Evolutionary conservation across 257 asterid species (phyloP).

Genomic region (Solanum arcanum): DNA sequence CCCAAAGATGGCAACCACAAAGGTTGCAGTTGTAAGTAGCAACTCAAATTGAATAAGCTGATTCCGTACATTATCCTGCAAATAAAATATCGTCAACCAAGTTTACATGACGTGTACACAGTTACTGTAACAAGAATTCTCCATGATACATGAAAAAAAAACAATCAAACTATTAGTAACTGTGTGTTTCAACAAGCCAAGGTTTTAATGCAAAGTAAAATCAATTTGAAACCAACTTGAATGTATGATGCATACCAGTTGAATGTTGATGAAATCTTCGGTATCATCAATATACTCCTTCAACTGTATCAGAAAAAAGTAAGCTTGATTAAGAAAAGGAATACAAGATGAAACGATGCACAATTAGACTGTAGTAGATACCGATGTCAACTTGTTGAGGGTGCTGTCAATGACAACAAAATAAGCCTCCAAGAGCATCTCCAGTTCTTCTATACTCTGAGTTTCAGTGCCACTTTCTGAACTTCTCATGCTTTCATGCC

Average conservation of each 20-base stretch:
- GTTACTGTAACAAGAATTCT: background rate
- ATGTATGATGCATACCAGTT: constrained; percentile 53
- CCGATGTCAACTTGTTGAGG: constrained; percentile 95
- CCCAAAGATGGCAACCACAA: constrained; percentile 88
- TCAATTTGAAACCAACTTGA: background rate
- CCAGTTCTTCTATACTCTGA: constrained; percentile 76
- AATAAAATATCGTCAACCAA: background rate
- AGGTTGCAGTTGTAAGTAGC: constrained; percentile 84
- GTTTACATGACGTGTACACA: background rate
- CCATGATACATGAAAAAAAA: background rate
- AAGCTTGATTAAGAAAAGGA: background rate
- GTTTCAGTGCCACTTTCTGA: constrained; percentile 52
- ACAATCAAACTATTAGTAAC: background rate
- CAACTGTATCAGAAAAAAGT: constrained; percentile 38
- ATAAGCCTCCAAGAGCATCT: constrained; percentile 97
- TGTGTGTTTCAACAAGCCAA: background rate
- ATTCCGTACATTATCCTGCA: constrained; percentile 97
- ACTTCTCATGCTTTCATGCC: constrained; percentile 89
- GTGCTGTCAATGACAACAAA: constrained; percentile 98
- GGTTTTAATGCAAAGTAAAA: background rate
- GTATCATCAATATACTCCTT: constrained; percentile 98
- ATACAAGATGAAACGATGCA: background rate
- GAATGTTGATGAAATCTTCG: constrained; percentile 95
- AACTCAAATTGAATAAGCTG: constrained; percentile 96
- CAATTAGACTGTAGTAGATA: constrained; percentile 16